Conservation (phyloP, 768 basidiomycete genomes). For the Lentinula aciculospora region DNA sequence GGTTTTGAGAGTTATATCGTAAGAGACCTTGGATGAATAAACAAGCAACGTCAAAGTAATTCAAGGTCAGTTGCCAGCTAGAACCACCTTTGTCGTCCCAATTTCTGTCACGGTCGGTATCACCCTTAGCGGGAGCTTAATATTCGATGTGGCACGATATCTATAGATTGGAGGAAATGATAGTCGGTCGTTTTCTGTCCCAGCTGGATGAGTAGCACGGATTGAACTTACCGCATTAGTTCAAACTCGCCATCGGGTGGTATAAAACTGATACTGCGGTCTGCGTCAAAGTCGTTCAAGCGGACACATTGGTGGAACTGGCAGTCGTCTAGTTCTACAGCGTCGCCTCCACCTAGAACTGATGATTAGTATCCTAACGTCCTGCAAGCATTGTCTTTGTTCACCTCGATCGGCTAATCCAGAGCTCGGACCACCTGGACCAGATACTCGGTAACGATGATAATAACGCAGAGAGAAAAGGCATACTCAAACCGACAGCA, state of each 20-base stretch:
- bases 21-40: conserved; percentile 65
- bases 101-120: conserved; percentile 92
- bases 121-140: conserved; percentile 88
- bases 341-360: conserved; percentile 32
- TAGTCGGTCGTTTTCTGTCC: background rate
- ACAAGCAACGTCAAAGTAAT: background rate
- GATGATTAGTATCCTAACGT: conserved; percentile 17
- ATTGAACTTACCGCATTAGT: conserved; percentile 74
- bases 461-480: background rate
- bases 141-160: conserved; percentile 93
- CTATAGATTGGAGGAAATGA: conserved; percentile 32
- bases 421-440: conserved; percentile 22
- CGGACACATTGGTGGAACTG: conserved; percentile 98
- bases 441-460: background rate
- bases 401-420: conserved; percentile 39
- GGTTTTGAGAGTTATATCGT: conserved; percentile 81
- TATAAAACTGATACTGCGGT: conserved; percentile 92
- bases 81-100: conserved; percentile 43
- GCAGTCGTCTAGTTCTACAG: conserved; percentile 96
- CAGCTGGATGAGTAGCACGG: too few relatives aligned
- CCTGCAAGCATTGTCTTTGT: background rate
- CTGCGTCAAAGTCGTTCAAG: conserved; percentile 90
- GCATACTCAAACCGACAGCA: background rate
- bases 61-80: background rate
- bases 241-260: conserved; percentile 99